Percentiles rank a stretch among this genome's conserved stretches.
These are phyloP conservation scores for Begonia loranthoides DNA, from an alignment of 306 rosid species.

Conservation along the genomic window DNA sequence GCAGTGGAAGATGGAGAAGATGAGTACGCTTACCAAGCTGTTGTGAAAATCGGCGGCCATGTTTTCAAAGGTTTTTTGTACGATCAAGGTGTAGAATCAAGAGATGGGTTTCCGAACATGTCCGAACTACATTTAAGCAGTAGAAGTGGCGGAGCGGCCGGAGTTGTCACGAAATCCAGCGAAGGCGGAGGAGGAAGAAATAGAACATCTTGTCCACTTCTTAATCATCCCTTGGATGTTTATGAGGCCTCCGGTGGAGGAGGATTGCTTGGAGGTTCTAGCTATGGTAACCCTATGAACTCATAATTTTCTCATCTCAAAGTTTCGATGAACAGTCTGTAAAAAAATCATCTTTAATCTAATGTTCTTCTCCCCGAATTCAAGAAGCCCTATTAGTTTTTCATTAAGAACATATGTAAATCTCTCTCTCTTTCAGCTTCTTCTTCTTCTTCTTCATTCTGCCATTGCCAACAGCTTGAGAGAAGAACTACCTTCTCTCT, in stretches of 20 bases:
- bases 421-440: too few species aligned
- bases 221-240: slow-evolving; percentile 52
- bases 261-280: slow-evolving; percentile 60
- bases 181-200: slow-evolving; percentile 20
- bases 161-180: not conserved
- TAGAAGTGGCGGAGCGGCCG: not conserved
- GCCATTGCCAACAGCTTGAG: too few species aligned
- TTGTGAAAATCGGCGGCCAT: slow-evolving; percentile 75
- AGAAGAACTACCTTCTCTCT: too few species aligned
- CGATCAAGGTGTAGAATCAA: slow-evolving; percentile 62
- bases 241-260: slow-evolving; percentile 35
- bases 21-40: slow-evolving; percentile 80
- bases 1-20: slow-evolving; percentile 74
- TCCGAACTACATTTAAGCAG: slow-evolving; percentile 76
- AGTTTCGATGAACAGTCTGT: too few species aligned
- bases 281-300: slow-evolving; percentile 68
- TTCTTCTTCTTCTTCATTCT: too few species aligned
- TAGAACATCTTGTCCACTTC: slow-evolving; percentile 48
- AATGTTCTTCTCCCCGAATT: too few species aligned
- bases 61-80: slow-evolving; percentile 82
- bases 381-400: too few species aligned
- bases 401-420: too few species aligned
- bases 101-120: slow-evolving; percentile 49
- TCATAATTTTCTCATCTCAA: slow-evolving; percentile 10
- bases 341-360: too few species aligned